Percentiles rank a stretch among this genome's conserved stretches.
Evolutionary conservation across 78 protist species (phyloP).

Genomic region (Anaeramoeba flamelloides): DNA sequence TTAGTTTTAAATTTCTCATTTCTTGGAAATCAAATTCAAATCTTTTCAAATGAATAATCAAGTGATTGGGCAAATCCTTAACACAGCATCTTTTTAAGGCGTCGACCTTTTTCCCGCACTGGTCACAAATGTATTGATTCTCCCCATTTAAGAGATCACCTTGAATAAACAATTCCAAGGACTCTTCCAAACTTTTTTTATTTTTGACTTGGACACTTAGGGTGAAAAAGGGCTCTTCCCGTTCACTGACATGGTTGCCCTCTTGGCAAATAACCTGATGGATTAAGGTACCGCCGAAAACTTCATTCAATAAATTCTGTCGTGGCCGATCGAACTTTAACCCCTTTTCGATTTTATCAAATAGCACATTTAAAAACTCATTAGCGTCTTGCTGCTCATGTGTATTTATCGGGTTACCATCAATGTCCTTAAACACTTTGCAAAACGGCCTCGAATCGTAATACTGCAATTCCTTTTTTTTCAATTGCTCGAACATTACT

Average conservation of each 20-base stretch:
- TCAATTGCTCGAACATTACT: constrained; percentile 33
- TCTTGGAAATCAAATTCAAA: no score
- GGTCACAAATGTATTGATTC: no score
- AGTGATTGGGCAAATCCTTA: no score
- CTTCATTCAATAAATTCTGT: constrained; percentile 20
- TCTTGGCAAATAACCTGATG: constrained; percentile 41
- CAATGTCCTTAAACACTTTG: constrained; percentile 31
- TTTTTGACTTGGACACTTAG: no score
- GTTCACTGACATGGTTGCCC: constrained; percentile 40
- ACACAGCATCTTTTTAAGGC: no score
- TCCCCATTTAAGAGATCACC: no score
- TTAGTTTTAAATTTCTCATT: no score
- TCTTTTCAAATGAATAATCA: no score
- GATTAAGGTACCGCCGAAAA: constrained; percentile 37
- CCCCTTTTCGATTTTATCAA: constrained; percentile 33
- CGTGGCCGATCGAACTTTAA: constrained; percentile 32
- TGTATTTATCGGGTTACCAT: constrained; percentile 38
- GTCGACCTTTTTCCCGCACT: no score
- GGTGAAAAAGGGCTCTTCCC: constrained; percentile 46
- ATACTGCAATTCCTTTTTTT: constrained; percentile 41
- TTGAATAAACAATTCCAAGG: no score
- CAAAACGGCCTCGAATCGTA: constrained; percentile 42
- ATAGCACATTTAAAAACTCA: constrained; percentile 38
- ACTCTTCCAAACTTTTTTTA: no score
- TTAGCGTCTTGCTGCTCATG: constrained; percentile 47